Percentiles rank a stretch among this genome's conserved stretches.
Conservation (phyloP, 2,329 filamentous ascomycete species). For the Zasmidium angulare region DNA sequence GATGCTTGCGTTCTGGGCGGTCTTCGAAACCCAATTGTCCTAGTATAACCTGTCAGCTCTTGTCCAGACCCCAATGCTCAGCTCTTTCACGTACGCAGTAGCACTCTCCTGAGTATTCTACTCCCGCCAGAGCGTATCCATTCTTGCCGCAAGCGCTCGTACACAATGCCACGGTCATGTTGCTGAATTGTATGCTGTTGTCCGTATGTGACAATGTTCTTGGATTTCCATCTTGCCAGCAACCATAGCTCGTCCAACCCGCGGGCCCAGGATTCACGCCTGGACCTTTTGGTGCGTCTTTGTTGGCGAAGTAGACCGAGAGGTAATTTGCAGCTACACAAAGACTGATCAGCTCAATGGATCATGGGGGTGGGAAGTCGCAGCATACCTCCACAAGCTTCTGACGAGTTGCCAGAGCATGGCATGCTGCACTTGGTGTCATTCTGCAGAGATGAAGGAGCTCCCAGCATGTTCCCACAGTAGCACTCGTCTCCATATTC, state of each 20-base stretch:
- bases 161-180: constrained; percentile 29
- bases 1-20: constrained; percentile 17
- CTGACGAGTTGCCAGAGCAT: constrained; percentile 30
- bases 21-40: constrained; percentile 27
- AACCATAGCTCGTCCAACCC: constrained; percentile 33
- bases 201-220: constrained; percentile 23
- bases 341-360: not conserved
- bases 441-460: constrained; percentile 18
- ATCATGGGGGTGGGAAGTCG: not conserved
- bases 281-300: constrained; percentile 19
- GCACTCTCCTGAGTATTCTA: constrained; percentile 39
- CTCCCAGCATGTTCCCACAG: constrained; percentile 26
- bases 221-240: constrained; percentile 30
- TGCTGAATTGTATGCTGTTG: constrained; percentile 24
- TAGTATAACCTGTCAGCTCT: constrained; percentile 34
- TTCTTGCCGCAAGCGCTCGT: constrained; percentile 27
- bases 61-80: constrained; percentile 1
- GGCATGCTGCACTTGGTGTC: constrained; percentile 30
- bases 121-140: constrained; percentile 33
- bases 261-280: constrained; percentile 20
- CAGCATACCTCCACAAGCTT: constrained; percentile 27
- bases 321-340: constrained; percentile 18
- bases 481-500: constrained; percentile 21
- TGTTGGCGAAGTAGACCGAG: constrained; percentile 27
- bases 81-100: constrained; percentile 7